Evolutionary conservation across 371 early-diverging fungal species (phyloP).

Genomic region (Cokeromyces recurvatus): DNA sequence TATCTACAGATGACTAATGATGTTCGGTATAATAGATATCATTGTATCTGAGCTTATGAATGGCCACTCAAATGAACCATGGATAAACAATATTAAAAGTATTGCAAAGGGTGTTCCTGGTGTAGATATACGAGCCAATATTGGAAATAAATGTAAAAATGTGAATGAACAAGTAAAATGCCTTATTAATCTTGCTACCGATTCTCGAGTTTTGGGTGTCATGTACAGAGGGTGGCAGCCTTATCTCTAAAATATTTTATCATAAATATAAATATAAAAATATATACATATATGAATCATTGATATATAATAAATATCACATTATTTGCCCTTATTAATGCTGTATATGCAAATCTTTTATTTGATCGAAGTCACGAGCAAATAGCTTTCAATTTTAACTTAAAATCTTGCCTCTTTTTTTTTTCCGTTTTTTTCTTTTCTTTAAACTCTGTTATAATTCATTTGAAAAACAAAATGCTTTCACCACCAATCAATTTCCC

Average conservation of each 20-base stretch:
- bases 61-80: conserved; percentile 53
- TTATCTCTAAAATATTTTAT: too few species aligned
- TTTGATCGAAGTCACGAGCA: too few species aligned
- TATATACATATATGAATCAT: too few species aligned
- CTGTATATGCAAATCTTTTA: too few species aligned
- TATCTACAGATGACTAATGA: background rate
- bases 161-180: conserved; percentile 67
- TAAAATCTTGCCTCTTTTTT: too few species aligned
- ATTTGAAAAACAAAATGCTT: too few species aligned
- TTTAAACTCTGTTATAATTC: too few species aligned
- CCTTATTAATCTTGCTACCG: conserved; percentile 70
- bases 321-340: too few species aligned
- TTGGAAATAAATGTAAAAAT: conserved; percentile 38
- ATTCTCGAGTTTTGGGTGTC: conserved; percentile 61
- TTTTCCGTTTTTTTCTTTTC: too few species aligned
- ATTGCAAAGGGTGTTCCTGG: conserved; percentile 46
- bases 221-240: conserved; percentile 72
- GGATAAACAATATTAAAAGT: conserved; percentile 28
- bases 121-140: conserved; percentile 35
- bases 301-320: too few species aligned
- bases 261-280: too few species aligned
- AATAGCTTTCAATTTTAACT: too few species aligned
- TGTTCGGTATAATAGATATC: conserved; percentile 27
- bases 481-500: conserved; percentile 82
- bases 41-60: conserved; percentile 22